Evolutionary conservation across 2,329 filamentous ascomycete species (phyloP).

Genomic region (Bipolaris bicolor): DNA sequence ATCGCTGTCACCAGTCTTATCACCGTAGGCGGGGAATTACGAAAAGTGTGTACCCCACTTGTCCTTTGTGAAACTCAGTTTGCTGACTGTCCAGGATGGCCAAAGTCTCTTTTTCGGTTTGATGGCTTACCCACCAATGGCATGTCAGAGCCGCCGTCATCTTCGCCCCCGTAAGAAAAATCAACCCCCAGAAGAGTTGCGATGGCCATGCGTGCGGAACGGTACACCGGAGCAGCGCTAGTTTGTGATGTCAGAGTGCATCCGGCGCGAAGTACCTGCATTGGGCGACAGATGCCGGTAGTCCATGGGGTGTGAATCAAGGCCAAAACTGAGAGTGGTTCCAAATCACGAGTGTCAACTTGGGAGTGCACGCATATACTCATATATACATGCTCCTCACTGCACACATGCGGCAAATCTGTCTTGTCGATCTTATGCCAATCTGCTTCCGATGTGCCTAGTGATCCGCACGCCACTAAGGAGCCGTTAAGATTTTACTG

Average conservation of each 20-base stretch:
- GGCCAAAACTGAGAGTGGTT: slow-evolving; percentile 2
- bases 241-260: slow-evolving; percentile 3
- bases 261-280: neutral
- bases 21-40: slow-evolving; percentile 19
- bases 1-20: slow-evolving; percentile 11
- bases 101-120: neutral
- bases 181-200: slow-evolving; percentile 1
- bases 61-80: slow-evolving; percentile 3
- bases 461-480: neutral
- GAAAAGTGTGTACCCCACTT: slow-evolving; percentile 7
- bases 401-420: slow-evolving; percentile 4
- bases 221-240: slow-evolving; percentile 6
- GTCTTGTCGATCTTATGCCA: neutral
- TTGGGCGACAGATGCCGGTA: slow-evolving; percentile 6
- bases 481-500: neutral
- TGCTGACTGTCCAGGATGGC: neutral
- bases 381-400: slow-evolving; percentile 1
- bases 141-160: slow-evolving; percentile 15
- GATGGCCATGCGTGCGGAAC: slow-evolving; percentile 1
- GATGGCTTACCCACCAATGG: neutral
- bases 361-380: neutral
- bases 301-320: neutral
- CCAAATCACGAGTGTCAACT: neutral
- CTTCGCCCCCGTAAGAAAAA: slow-evolving; percentile 10
- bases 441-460: neutral